Evolutionary conservation across 2,329 filamentous ascomycete species (phyloP).

Genomic region (Xylariaceae sp.): DNA sequence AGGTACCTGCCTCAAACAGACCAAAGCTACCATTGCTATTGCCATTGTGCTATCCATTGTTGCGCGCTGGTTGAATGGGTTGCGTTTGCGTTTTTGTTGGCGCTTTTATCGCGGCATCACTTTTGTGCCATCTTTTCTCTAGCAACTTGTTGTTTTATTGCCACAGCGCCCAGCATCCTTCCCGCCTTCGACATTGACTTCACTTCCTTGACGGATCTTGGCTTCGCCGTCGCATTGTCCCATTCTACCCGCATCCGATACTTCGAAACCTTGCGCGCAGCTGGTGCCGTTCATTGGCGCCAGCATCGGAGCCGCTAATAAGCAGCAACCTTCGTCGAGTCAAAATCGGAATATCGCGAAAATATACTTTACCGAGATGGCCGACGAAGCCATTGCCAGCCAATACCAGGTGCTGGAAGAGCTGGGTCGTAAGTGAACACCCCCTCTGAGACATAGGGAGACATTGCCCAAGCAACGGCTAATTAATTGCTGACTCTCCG

Average conservation of each 20-base stretch:
- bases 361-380: constrained; percentile 35
- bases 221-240: no score
- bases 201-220: no score
- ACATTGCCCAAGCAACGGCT: no score
- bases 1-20: no score
- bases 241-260: background rate
- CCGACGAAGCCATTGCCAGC: constrained; percentile 65
- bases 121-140: background rate
- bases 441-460: background rate
- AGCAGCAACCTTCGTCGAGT: constrained; percentile 1
- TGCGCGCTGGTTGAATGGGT: no score
- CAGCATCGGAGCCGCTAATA: background rate
- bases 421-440: constrained; percentile 73
- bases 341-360: background rate
- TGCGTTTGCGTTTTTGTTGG: no score
- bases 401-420: constrained; percentile 95
- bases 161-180: no score
- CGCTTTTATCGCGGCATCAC: no score
- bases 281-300: background rate
- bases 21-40: no score
- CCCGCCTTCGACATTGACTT: no score
- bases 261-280: background rate
- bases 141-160: no score
- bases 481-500: constrained; percentile 6
- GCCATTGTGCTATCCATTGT: no score